Evolutionary conservation across 768 basidiomycete species (phyloP), one percentile per base, ranked within the genome.

Genomic region (Pseudohyphozyma bogoriensis): DNA sequence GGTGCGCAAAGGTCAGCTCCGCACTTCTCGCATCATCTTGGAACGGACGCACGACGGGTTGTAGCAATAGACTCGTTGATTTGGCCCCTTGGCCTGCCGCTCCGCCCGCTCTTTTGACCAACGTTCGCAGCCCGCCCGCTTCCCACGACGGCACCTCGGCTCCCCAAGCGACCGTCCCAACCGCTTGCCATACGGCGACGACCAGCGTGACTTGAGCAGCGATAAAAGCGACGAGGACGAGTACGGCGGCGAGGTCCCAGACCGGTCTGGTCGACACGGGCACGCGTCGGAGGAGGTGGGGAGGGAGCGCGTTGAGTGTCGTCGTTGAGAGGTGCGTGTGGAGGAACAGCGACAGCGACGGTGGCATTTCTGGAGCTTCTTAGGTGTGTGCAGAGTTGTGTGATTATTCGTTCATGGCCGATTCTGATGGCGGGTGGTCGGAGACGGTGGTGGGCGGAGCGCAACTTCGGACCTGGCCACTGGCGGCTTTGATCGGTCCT

Each of bases 1-100:
- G n/a, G 37, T 37, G 10, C 18, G 11, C 37, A 37, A 10, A 26
- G 4, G 22, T 46, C 24, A 46, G 45, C 24, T 46, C n/a, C 8
- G 16, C 10, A 11, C 22, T 18, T 26, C 8, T 24, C 7, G 44
- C 22, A 45, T 3, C 44, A 22, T 15, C 22, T 18, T n/a, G 54
- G 8, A 18, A 10, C 9, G 15, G 32, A 33, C 53, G 52, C 36
- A 65, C 59, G 29, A 61, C 31, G 20, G 64, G 59, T 28, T 49
- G 37, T 3, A 65, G 37, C n/a, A 61, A 31, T 3, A 64, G 56
- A 3, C 32, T 33, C n/a, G n/a, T n/a, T n/a, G n/a, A n/a, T 18
- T 10, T 20, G 24, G 18, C 44, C 18, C 44, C 44, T 12, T n/a
- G 29, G 31, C 49, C 31, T 24, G 16, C 29, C 15, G 18, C 31